These are phyloP conservation scores for Tolypocladium tropicale DNA, from an alignment of 2,329 filamentous ascomycete species.

Conservation along the genomic window DNA sequence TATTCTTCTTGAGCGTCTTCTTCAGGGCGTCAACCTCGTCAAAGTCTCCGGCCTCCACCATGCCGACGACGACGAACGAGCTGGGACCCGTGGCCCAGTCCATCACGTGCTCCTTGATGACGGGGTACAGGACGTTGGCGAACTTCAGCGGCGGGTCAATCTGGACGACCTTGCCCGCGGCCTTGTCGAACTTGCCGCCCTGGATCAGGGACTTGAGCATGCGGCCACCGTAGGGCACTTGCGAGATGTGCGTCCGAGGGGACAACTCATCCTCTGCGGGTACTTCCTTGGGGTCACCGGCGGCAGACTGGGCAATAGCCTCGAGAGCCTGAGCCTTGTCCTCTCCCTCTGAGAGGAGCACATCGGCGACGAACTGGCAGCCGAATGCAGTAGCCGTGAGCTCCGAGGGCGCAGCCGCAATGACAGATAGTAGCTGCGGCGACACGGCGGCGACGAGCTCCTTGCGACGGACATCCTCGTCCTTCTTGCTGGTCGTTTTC, in stretches of 20 bases:
- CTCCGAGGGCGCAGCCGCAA: slow-evolving; percentile 55
- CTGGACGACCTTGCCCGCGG: slow-evolving; percentile 57
- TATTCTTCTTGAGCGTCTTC: slow-evolving; percentile 61
- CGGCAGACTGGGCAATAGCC: slow-evolving; percentile 56
- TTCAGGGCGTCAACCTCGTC: slow-evolving; percentile 54
- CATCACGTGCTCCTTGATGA: slow-evolving; percentile 65
- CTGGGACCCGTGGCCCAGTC: slow-evolving; percentile 81
- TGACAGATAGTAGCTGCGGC: slow-evolving; percentile 62
- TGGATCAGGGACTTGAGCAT: slow-evolving; percentile 88
- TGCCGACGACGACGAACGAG: slow-evolving; percentile 74
- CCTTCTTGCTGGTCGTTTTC: slow-evolving; percentile 84
- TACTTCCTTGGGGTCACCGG: slow-evolving; percentile 38
- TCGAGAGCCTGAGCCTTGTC: slow-evolving; percentile 67
- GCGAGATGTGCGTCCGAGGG: slow-evolving; percentile 44
- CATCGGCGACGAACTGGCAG: slow-evolving; percentile 75
- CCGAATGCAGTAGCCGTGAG: slow-evolving; percentile 71
- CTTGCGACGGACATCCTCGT: slow-evolving; percentile 60
- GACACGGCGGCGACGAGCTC: slow-evolving; percentile 70
- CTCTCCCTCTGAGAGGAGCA: slow-evolving; percentile 64
- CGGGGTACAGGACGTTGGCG: slow-evolving; percentile 67
- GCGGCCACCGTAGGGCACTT: slow-evolving; percentile 56
- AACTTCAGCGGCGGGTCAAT: slow-evolving; percentile 73
- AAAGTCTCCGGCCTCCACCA: slow-evolving; percentile 69
- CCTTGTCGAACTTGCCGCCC: slow-evolving; percentile 76
- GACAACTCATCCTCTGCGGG: slow-evolving; percentile 30